These are phyloP conservation scores for Piloderma croceum DNA, from an alignment of 768 basidiomycete species.

Conservation along the genomic window DNA sequence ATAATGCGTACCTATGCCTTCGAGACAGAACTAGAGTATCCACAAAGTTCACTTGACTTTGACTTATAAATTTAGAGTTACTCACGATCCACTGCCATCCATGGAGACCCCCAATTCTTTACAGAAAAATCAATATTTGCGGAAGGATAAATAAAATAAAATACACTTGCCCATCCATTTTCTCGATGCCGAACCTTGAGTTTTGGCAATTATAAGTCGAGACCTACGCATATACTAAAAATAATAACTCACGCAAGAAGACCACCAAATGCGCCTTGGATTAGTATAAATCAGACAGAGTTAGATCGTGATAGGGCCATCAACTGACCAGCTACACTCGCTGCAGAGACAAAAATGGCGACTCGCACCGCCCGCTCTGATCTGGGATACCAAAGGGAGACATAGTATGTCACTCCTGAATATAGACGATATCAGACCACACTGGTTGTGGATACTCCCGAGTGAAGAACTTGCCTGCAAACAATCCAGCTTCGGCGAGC, in stretches of 20 bases:
- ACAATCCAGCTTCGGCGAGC: constrained; percentile 42
- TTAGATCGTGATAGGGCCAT: background rate
- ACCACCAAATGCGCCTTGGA: constrained; percentile 1
- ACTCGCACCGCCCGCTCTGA: constrained; percentile 53
- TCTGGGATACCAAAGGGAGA: constrained; percentile 58
- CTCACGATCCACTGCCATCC: too few relatives aligned
- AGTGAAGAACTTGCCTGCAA: too few relatives aligned
- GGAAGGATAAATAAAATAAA: background rate
- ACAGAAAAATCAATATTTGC: constrained; percentile 23
- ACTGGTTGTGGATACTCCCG: too few relatives aligned
- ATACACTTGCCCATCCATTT: constrained; percentile 36
- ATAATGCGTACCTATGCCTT: too few relatives aligned
- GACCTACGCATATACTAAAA: constrained; percentile 46
- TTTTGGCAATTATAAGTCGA: too few relatives aligned
- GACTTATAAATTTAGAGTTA: constrained; percentile 23
- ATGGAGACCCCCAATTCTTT: too few relatives aligned
- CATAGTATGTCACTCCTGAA: constrained; percentile 39
- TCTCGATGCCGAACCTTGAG: constrained; percentile 42
- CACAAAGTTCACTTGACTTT: constrained; percentile 1
- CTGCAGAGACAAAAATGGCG: constrained; percentile 60
- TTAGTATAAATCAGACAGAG: background rate
- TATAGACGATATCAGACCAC: too few relatives aligned
- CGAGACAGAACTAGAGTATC: constrained; percentile 31
- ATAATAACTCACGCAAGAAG: constrained; percentile 20
- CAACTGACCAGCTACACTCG: constrained; percentile 44